Conservation (phyloP, 495 filamentous ascomycete species). For the Aspergillus bridgeri region DNA sequence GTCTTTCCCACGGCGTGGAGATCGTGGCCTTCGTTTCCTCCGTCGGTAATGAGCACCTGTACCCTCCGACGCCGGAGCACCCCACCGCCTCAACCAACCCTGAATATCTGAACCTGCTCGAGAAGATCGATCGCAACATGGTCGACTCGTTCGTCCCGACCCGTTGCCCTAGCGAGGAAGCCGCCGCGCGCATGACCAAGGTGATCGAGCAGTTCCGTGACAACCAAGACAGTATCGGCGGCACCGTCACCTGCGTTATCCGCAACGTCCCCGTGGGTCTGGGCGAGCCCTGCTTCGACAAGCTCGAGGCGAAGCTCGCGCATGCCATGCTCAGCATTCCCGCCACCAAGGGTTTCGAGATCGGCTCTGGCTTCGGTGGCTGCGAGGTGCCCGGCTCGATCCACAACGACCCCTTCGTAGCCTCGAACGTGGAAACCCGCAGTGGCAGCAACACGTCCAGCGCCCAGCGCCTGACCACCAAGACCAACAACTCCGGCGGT, state of each 20-base stretch:
- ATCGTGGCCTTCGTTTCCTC: constrained; percentile 89
- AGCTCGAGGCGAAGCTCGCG: constrained; percentile 88
- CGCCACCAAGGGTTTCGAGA: constrained; percentile 94
- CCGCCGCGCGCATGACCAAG: constrained; percentile 69
- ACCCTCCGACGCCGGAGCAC: constrained; percentile 72
- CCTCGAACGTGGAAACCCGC: constrained; percentile 42
- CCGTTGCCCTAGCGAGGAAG: constrained; percentile 72
- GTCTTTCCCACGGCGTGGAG: constrained; percentile 75
- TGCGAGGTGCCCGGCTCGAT: constrained; percentile 83
- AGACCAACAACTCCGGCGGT: constrained; percentile 94
- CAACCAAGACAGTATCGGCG: constrained; percentile 83
- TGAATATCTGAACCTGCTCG: constrained; percentile 71
- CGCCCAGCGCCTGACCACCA: constrained; percentile 67
- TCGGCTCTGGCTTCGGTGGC: constrained; percentile 90
- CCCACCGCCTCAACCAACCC: constrained; percentile 78
- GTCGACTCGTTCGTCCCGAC: constrained; percentile 84
- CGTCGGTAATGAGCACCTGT: constrained; percentile 78
- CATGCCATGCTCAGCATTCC: constrained; percentile 98
- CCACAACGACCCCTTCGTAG: constrained; percentile 91
- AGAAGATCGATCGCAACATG: constrained; percentile 68
- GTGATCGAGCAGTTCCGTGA: constrained; percentile 78
- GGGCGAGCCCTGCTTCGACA: constrained; percentile 94
- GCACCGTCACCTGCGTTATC: constrained; percentile 94
- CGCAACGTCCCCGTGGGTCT: constrained; percentile 83
- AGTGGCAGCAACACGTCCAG: constrained; percentile 30